These are phyloP conservation scores for Tylopilus cervinicoccineus DNA, from an alignment of 768 basidiomycete species.

Conservation along the genomic window DNA sequence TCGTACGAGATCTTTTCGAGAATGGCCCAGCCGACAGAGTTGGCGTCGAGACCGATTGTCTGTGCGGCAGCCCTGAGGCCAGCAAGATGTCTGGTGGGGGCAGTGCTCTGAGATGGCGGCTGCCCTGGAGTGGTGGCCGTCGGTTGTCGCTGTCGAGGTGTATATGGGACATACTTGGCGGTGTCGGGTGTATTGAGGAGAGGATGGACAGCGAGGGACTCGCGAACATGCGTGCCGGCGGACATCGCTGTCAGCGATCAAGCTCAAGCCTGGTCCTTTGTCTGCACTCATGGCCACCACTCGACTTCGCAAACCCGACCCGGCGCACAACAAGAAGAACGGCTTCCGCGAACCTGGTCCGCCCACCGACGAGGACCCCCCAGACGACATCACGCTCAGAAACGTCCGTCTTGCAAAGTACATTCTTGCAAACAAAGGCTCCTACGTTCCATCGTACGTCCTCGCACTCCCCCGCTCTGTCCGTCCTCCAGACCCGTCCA, in stretches of 20 bases:
- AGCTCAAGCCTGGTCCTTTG: slow-evolving; percentile 1
- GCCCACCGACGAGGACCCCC: slow-evolving; percentile 10
- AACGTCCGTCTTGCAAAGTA: slow-evolving; percentile 37
- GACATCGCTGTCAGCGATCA: slow-evolving; percentile 21
- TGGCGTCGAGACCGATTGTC: slow-evolving; percentile 57
- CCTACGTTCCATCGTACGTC: slow-evolving; percentile 39
- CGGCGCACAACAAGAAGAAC: slow-evolving; percentile 12
- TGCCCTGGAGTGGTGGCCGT: slow-evolving; percentile 28
- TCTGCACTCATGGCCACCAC: not conserved
- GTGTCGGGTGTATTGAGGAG: slow-evolving; percentile 41
- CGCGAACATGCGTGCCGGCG: slow-evolving; percentile 37
- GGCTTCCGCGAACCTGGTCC: slow-evolving; percentile 21
- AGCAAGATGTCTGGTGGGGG: slow-evolving; percentile 51
- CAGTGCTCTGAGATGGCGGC: not conserved
- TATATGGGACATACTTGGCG: slow-evolving; percentile 70
- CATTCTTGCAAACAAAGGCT: slow-evolving; percentile 38
- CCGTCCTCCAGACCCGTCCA: not conserved
- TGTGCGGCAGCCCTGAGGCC: slow-evolving; percentile 73
- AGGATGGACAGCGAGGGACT: slow-evolving; percentile 60
- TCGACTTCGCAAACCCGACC: slow-evolving; percentile 12
- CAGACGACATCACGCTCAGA: slow-evolving; percentile 26
- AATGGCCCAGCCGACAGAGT: slow-evolving; percentile 72
- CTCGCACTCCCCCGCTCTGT: not conserved
- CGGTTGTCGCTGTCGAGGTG: slow-evolving; percentile 61
- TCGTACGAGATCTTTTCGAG: slow-evolving; percentile 63